phyloP scores from a whole-genome alignment of 495 filamentous ascomycete species.

The Jackrogersella multiformis region DNA sequence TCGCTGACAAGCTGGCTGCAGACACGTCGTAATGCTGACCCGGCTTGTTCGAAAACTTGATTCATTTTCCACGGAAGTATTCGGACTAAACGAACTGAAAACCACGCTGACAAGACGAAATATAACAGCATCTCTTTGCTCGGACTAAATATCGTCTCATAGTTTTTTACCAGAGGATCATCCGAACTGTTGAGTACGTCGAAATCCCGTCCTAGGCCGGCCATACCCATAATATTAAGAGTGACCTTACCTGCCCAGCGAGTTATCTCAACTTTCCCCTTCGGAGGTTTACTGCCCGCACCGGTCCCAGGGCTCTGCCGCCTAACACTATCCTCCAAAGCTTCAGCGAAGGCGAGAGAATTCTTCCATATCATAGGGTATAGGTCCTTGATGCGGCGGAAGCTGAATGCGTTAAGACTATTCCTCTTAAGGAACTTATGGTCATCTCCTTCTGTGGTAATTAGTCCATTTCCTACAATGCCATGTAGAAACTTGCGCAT shows the following conservation, averaged over 20 bases:
- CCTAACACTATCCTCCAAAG: slow-evolving; percentile 44
- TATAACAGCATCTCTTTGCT: slow-evolving; percentile 48
- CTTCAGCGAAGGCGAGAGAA: slow-evolving; percentile 42
- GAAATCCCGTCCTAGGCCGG: slow-evolving; percentile 78
- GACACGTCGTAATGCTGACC: slow-evolving; percentile 61
- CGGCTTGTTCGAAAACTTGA: slow-evolving; percentile 59
- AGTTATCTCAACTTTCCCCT: slow-evolving; percentile 64
- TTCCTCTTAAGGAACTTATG: slow-evolving; percentile 79
- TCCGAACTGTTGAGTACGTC: slow-evolving; percentile 65
- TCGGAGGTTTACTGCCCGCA: slow-evolving; percentile 45
- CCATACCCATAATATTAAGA: slow-evolving; percentile 78
- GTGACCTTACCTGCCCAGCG: slow-evolving; percentile 72
- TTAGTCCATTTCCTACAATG: slow-evolving; percentile 71
- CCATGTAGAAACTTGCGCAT: slow-evolving; percentile 61
- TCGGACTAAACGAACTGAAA: slow-evolving; percentile 56
- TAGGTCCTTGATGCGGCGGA: slow-evolving; percentile 77
- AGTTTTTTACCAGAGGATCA: slow-evolving; percentile 68
- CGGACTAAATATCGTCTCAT: slow-evolving; percentile 62
- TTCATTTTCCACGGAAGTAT: slow-evolving; percentile 70
- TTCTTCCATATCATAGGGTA: slow-evolving; percentile 81
- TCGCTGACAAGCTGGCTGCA: slow-evolving; percentile 66
- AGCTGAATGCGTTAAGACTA: slow-evolving; percentile 78
- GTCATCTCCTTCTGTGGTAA: slow-evolving; percentile 79
- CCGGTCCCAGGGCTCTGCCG: slow-evolving; percentile 48
- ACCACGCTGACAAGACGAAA: slow-evolving; percentile 50